Evolutionary conservation across 352 stramenopile species (phyloP).

Genomic region (Elongisporangium anandrum): DNA sequence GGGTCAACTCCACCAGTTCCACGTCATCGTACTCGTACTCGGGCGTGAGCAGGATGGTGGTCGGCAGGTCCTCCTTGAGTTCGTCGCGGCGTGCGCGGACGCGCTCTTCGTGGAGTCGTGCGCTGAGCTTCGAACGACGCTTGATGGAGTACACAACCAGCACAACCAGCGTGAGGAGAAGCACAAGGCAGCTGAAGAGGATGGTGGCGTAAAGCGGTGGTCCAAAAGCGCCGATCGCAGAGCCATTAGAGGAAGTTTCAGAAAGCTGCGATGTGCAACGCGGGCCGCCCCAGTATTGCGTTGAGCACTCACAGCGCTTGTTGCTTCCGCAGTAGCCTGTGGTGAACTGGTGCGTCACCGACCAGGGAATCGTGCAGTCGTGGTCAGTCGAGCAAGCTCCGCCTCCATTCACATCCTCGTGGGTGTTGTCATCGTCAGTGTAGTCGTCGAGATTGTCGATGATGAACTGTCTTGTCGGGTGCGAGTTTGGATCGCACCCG

Average conservation of each 20-base stretch:
- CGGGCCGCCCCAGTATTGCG: slow-evolving; percentile 58
- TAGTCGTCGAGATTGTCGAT: slow-evolving; percentile 25
- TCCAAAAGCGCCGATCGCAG: slow-evolving; percentile 16
- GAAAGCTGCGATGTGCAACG: slow-evolving; percentile 56
- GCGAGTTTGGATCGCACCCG: slow-evolving; percentile 24
- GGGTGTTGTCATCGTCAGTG: slow-evolving; percentile 17
- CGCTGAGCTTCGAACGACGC: slow-evolving; percentile 16
- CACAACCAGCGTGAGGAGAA: slow-evolving; percentile 35
- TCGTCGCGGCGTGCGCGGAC: not conserved
- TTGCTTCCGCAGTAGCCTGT: slow-evolving; percentile 37
- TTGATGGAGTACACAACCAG: slow-evolving; percentile 35
- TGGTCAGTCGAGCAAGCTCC: slow-evolving; percentile 19
- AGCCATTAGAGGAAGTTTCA: slow-evolving; percentile 23
- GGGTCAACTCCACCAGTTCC: not conserved
- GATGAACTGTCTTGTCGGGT: slow-evolving; percentile 34
- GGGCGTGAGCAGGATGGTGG: not conserved
- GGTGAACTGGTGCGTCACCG: slow-evolving; percentile 12
- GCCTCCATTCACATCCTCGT: slow-evolving; percentile 15
- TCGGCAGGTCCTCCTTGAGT: not conserved
- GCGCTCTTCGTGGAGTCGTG: not conserved
- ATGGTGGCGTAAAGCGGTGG: slow-evolving; percentile 22
- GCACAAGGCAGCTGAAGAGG: slow-evolving; percentile 14
- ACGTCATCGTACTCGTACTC: not conserved
- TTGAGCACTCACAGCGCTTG: slow-evolving; percentile 46
- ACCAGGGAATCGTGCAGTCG: slow-evolving; percentile 28